Evolutionary conservation across 2,329 filamentous ascomycete species (phyloP), one percentile per base, ranked within the genome.

Genomic region (Monilinia aucupariae): DNA sequence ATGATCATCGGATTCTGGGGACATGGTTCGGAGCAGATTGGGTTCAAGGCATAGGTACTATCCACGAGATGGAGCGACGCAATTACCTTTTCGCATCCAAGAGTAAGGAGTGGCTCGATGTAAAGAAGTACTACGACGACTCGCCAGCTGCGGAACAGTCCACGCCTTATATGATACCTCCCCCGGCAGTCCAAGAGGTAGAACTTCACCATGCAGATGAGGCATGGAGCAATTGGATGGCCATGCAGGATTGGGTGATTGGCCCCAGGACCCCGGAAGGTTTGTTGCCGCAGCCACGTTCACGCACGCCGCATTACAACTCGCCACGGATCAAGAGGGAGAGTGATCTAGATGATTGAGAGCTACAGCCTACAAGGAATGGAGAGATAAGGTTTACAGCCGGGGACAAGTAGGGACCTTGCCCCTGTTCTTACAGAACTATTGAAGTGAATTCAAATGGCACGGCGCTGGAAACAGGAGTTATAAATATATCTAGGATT

Each of bases 221-320:
- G 66, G 86, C 82, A 64, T 99, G 94, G 94, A 96, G 91, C 73
- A 88, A 93, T 71, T 97, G 93, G 93, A 78, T 97, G 39, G 91
- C 91, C 15, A 96, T 97, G 91, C 91, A 96, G 75, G 93, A 97
- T 75, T 97, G 93, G 93, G 96, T 96, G 92, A 79, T 97, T n/a
- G 92, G 92, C 2, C 89, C 90, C 1, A 65, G 71, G 43, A 48
- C 54, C n/a, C 54, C 54, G 8, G 20, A 47, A 47, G 41, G 54
- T 37, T 20, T 58, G 22, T 47, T 34, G 22, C 41, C 41, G 2
- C 41, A n/a, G 32, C 4, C 54, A 37, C 30, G 30, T 25, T 58
- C 43, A 58, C 27, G 20, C 27, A 34, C 54, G 27, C 30, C 54
- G 13, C 30, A 47, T 6, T 47, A 58, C 30, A 58, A 58, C n/a